phyloP scores from a whole-genome alignment of 2,329 filamentous ascomycete genomes.

The Aspergillus ochraceoroseus region DNA sequence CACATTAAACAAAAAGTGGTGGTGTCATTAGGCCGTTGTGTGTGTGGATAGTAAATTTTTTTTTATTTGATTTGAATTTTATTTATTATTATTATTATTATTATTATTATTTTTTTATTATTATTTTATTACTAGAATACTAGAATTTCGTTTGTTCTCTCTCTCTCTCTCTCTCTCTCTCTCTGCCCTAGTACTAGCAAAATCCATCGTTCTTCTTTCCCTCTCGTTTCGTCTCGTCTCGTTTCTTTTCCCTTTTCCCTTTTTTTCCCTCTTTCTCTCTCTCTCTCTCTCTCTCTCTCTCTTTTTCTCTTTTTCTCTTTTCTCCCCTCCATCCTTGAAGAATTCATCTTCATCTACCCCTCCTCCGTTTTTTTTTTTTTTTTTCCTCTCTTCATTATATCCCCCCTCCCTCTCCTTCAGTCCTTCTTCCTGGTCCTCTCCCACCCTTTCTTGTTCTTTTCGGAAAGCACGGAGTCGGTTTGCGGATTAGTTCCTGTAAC shows the following conservation, averaged over 20 bases:
- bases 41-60: constrained; percentile 6
- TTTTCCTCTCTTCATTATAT: constrained; percentile 14
- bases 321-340: constrained; percentile 6
- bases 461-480: constrained; percentile 31
- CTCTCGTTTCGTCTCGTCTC: constrained; percentile 16
- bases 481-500: constrained; percentile 26
- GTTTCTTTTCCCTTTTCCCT: constrained; percentile 17
- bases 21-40: neutral
- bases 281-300: constrained; percentile 23
- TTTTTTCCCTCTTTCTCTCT: constrained; percentile 18
- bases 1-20: neutral
- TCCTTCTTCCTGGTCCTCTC: constrained; percentile 15
- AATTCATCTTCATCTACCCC: constrained; percentile 3
- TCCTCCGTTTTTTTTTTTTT: constrained; percentile 7
- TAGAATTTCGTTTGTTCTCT: constrained; percentile 15
- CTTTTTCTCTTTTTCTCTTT: constrained; percentile 16
- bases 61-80: neutral
- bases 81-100: constrained; percentile 7
- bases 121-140: constrained; percentile 24
- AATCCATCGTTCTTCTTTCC: constrained; percentile 20
- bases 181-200: constrained; percentile 21
- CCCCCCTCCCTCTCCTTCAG: constrained; percentile 19
- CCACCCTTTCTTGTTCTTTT: constrained; percentile 25
- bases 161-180: constrained; percentile 15
- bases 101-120: constrained; percentile 20